These are phyloP conservation scores for Penicillium paneum DNA, from an alignment of 2,329 filamentous ascomycete species.

Conservation along the genomic window DNA sequence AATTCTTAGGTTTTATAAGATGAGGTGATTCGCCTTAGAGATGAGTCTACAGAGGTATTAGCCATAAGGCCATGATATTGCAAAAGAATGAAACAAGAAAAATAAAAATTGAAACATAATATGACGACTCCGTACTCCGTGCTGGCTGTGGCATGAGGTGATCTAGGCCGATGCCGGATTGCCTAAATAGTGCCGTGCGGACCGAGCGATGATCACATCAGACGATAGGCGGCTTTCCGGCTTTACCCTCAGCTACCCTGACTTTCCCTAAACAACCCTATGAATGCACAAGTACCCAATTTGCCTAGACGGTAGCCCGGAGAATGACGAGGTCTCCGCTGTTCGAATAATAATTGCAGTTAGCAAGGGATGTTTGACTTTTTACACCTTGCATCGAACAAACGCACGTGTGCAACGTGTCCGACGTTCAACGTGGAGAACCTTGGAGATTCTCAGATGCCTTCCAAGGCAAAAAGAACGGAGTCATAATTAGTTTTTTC, in stretches of 20 bases:
- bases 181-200: slow-evolving; percentile 14
- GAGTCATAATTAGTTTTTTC: background rate
- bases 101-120: slow-evolving; percentile 5
- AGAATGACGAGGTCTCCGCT: no score
- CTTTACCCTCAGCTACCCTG: slow-evolving; percentile 6
- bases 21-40: slow-evolving; percentile 1
- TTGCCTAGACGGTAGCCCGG: no score
- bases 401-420: slow-evolving; percentile 6
- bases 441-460: background rate
- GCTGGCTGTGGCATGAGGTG: background rate
- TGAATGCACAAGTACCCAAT: background rate
- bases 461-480: background rate
- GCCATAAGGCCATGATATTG: background rate
- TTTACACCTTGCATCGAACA: slow-evolving; percentile 2
- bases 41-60: background rate
- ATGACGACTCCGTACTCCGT: slow-evolving; percentile 4
- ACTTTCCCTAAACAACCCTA: background rate
- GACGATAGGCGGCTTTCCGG: slow-evolving; percentile 12
- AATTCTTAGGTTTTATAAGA: background rate
- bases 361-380: background rate
- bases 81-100: background rate
- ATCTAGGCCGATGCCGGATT: slow-evolving; percentile 6
- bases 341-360: no score
- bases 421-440: slow-evolving; percentile 1
- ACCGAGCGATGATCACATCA: slow-evolving; percentile 22